Evolutionary conservation across 2,329 filamentous ascomycete genomes (phyloP).

Genomic region (Colletotrichum cordylinicola): DNA sequence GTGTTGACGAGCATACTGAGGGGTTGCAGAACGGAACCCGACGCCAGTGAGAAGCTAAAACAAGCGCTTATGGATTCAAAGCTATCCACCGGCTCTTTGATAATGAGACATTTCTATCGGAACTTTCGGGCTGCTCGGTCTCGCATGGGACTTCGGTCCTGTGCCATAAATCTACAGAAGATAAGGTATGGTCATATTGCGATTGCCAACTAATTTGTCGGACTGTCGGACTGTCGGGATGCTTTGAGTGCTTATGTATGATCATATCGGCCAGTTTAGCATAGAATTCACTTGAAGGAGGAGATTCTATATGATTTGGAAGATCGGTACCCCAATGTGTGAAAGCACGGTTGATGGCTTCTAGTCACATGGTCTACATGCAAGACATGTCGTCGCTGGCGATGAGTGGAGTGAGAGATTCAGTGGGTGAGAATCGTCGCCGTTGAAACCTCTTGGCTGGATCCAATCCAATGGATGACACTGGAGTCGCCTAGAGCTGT

Average conservation of each 20-base stretch:
- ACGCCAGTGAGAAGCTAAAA: background rate
- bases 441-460: background rate
- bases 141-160: background rate
- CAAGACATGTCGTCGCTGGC: background rate
- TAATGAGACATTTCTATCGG: background rate
- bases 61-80: background rate
- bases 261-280: background rate
- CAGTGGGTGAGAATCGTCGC: background rate
- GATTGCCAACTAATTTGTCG: background rate
- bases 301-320: background rate
- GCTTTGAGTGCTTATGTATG: background rate
- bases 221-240: background rate
- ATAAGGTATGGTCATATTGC: background rate
- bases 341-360: background rate
- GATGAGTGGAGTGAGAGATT: background rate
- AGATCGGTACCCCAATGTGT: rapidly evolving
- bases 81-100: background rate
- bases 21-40: background rate
- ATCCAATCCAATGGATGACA: background rate
- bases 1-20: background rate
- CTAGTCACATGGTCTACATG: background rate
- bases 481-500: background rate
- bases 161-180: background rate
- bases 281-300: background rate
- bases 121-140: background rate